Evolutionary conservation across 805 yeast species (phyloP), one percentile per base, ranked within the genome.

Genomic region (Zygotorulaspora danielsina): DNA sequence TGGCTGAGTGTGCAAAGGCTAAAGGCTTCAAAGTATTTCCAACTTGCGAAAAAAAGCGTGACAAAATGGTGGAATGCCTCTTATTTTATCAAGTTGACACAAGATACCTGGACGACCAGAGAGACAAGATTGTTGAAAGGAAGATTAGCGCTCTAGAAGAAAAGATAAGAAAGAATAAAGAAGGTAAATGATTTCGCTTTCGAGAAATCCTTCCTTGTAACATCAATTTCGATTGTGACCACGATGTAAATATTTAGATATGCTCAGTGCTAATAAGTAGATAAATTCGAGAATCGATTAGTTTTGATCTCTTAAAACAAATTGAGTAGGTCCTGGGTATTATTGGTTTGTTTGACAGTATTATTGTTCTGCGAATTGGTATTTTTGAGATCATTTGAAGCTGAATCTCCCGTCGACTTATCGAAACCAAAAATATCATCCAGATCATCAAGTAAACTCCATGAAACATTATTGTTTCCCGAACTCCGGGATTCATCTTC

Each of bases 21-120:
- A 65, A 73, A 32, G 85, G 93, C 4, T 46, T 83, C 30, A 80
- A 76, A 32, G 85, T 78, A 4, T 75, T 84, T 68, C 78, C 76
- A 51, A 69, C 73, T 30, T 86, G 96, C 52, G 71, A 75, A 34
- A 69, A 60, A n/a, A 71, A 73, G 42, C 75, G 79, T 48, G 69
- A 72, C 38, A 72, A 67, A 11, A 77, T 83, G 75, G 67, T 74
- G 49, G 73, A 65, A 6, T 86, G 96, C 63, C 77, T 86, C 34
- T 60, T 70, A 15, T 63, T 68, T 16, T 76, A 75, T 48, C 87
- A 83, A 61, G 70, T 69, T 32, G 74, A 76, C 46, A 40, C 49
- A 2, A 76, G 78, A 49, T 81, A 72, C 49, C 71, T 83, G 41
- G 95, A 86, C 58, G 69, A 66, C 32, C 85, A 84, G 55, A 69